phyloP scores from a whole-genome alignment of 768 basidiomycete species.

The Rhizopogon sp. region DNA sequence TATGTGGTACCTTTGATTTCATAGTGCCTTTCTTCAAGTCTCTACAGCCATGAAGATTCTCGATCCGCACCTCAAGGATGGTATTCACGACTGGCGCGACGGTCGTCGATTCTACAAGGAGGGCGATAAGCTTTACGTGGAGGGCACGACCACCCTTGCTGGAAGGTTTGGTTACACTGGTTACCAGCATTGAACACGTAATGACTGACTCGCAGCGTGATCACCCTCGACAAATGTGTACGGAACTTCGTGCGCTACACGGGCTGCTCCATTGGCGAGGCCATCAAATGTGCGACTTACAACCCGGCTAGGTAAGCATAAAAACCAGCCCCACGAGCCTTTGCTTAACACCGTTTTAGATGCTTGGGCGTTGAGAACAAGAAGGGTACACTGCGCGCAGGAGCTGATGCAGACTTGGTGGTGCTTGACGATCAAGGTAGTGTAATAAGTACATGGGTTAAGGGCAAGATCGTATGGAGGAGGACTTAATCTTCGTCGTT shows the following conservation, averaged over 20 bases:
- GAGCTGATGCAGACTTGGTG: conserved; percentile 84
- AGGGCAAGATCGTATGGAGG: conserved; percentile 68
- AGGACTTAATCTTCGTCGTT: conserved; percentile 11
- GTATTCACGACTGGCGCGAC: conserved; percentile 85
- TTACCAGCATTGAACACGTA: not conserved
- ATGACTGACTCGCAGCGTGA: conserved; percentile 42
- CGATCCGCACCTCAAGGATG: conserved; percentile 80
- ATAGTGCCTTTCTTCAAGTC: not conserved
- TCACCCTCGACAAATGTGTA: conserved; percentile 81
- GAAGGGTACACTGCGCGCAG: conserved; percentile 77
- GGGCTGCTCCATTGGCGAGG: conserved; percentile 75
- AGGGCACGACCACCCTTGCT: conserved; percentile 83
- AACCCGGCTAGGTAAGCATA: conserved; percentile 70
- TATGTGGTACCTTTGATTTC: conserved; percentile 25
- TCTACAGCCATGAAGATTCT: conserved; percentile 74
- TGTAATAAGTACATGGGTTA: conserved; percentile 72
- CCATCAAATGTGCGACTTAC: conserved; percentile 81
- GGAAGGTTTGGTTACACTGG: conserved; percentile 54
- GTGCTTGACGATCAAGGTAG: conserved; percentile 66
- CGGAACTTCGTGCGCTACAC: conserved; percentile 84
- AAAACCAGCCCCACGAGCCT: not conserved
- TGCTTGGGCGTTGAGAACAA: conserved; percentile 73
- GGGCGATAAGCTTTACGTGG: conserved; percentile 75
- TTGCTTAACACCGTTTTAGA: conserved; percentile 28
- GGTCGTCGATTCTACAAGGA: conserved; percentile 77